These are phyloP conservation scores for Trichoderma oligosporum DNA, from an alignment of 2,329 filamentous ascomycete species.

Conservation along the genomic window DNA sequence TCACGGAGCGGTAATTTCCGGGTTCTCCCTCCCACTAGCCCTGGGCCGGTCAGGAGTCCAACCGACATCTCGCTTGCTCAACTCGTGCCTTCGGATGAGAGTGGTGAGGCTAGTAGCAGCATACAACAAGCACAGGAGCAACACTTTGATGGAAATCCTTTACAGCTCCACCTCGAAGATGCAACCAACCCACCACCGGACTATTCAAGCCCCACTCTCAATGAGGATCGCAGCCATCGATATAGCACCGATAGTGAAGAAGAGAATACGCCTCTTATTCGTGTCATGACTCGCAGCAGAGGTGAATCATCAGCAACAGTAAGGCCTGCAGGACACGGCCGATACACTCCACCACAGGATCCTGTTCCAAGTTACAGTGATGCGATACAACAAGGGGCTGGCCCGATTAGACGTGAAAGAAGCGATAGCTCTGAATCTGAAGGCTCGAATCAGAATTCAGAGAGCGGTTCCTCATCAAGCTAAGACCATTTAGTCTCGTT, in stretches of 20 bases:
- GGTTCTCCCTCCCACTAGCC: constrained; percentile 72
- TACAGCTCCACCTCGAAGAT: constrained; percentile 47
- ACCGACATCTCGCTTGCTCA: constrained; percentile 95
- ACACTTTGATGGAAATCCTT: constrained; percentile 36
- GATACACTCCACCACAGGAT: constrained; percentile 14
- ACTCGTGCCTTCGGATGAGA: constrained; percentile 66
- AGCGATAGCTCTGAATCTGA: constrained; percentile 26
- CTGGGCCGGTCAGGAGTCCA: constrained; percentile 83
- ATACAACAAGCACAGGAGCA: constrained; percentile 26
- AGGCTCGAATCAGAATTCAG: constrained; percentile 17
- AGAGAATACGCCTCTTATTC: constrained; percentile 52
- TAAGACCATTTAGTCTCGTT: not conserved
- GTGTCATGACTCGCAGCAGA: constrained; percentile 48
- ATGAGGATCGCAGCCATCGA: constrained; percentile 49
- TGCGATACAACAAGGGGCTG: constrained; percentile 55
- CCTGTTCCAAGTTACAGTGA: constrained; percentile 83
- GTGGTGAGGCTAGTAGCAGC: constrained; percentile 55
- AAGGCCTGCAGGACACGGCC: constrained; percentile 25
- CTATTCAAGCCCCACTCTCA: constrained; percentile 62
- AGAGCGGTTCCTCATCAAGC: constrained; percentile 14
- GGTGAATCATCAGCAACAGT: constrained; percentile 46
- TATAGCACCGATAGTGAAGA: constrained; percentile 55
- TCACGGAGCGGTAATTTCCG: constrained; percentile 76
- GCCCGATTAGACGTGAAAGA: constrained; percentile 23
- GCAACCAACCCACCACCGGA: constrained; percentile 64